Base-by-base conservation (phyloP, 139 green algal species). In the Tetradesmus obliquus region DNA sequence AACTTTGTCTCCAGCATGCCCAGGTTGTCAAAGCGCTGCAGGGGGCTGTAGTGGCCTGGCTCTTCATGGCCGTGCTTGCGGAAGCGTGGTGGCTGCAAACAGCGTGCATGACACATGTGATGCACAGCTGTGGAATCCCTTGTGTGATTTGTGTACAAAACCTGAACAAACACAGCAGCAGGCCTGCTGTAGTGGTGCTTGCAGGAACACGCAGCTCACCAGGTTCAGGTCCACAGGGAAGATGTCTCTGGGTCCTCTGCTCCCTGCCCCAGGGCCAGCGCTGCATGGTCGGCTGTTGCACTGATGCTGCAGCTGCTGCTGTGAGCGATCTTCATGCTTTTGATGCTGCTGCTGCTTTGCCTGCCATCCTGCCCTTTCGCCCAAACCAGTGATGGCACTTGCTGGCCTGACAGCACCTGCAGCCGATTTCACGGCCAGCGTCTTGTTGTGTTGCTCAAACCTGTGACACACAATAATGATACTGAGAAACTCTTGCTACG, bases 11-110 rank as follows among this genome's bases (percentile, higher is more conserved):
- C 84, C 7, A 88, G 57, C 84, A 88, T 88, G 84, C 66, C 19
- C 10, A 88, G 57, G n/a, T 88, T 79, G 57, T 55, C n/a, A 79
- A 88, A 88, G n/a, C 84, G 62, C 84, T 88, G 84, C 24, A 88
- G 57, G 3, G 58, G 84, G 45, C 55, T 88, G 57, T 88, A 88
- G 57, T 88, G 84, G 12, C 3, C 6, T 6, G 57, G 57, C 57
- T 88, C 57, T 76, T 76, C 66, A 76, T 76, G 66, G 66, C 66
- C 66, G 12, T 76, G 66, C 66, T 76, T 76, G 66, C 66, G 76
- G 7, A 82, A 82, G 76, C 76, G 76, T 19, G 76, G 24, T 5
- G 76, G 24, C 76, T 51, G 24, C 76, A 82, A 22, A 51, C 76
- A 55, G 22, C 62, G 62, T 72, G 62, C 62, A 13, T 17, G n/a